Base-by-base conservation (phyloP, 805 yeast genomes). In the Suhomyces sp. region DNA sequence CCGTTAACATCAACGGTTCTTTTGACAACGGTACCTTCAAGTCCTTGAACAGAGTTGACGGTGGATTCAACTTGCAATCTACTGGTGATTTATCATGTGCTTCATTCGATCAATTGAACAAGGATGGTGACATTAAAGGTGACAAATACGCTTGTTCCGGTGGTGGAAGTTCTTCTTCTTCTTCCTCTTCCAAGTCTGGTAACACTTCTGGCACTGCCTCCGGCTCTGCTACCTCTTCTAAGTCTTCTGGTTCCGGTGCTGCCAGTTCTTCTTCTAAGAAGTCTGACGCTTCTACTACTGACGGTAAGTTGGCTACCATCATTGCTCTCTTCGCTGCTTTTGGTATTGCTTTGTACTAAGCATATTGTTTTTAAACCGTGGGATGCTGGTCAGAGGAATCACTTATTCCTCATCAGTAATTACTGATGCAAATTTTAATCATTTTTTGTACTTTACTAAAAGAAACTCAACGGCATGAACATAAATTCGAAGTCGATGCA, bases 31-130 rank as follows among this genome's bases (percentile, higher is more conserved):
- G 93, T 58, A 69, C 88, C 43, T 77, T 93, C 62, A 78, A 82
- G 48, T 55, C 77, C 22, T 79, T 93, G 63, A 71, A 65, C 53
- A 77, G 83, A 56, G 95, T 93, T 54, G 78, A 79, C 61, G 98
- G 98, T 78, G 96, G 95, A 65, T 95, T 90, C 69, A 69, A 70
- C 57, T 74, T 93, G 58, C 83, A 82, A 60, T 75, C 96, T 42
- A 60, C 68, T 39, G 83, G 86, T 60, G 82, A 83, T 55, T 80
- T 87, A 68, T 79, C 88, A 68, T 93, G 98, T 79, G 62, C 73
- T 44, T 70, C 74, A 36, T 87, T 90, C 72, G 76, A 83, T 63
- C 54, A 64, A 36, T 76, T 87, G 60, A 81, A 86, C 76, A 64
- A 70, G 56, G 73, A 75, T 53, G 95, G 95, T 68, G 85, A 76